Evolutionary conservation across 192 early-diverging fungal genomes (phyloP).

Genomic region (Rhizophagus sp.): DNA sequence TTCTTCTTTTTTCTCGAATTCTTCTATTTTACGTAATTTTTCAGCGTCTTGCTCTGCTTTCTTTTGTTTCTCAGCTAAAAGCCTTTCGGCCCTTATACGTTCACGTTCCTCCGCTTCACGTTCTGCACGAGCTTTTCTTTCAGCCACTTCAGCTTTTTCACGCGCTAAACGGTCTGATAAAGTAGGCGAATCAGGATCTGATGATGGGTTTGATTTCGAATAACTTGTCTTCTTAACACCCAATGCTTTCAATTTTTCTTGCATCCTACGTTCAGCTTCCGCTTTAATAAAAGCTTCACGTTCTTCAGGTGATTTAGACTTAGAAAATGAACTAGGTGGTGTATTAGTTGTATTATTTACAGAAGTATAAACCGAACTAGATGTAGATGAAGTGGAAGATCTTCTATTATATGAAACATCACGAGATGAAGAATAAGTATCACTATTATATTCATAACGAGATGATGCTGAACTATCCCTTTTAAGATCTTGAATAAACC

Average conservation of each 20-base stretch:
- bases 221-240: constrained; percentile 30
- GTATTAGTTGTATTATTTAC: constrained; percentile 31
- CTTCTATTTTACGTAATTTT: constrained; percentile 47
- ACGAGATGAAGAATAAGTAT: constrained; percentile 13
- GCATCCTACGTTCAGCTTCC: constrained; percentile 51
- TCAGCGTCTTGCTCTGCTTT: constrained; percentile 41
- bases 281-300: constrained; percentile 49
- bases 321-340: constrained; percentile 30
- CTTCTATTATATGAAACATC: background rate
- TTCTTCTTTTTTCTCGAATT: constrained; percentile 45
- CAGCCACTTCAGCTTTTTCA: constrained; percentile 16
- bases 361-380: constrained; percentile 27
- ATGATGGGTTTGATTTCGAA: constrained; percentile 24
- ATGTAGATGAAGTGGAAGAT: constrained; percentile 27
- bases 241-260: constrained; percentile 45
- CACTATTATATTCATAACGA: background rate
- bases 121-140: constrained; percentile 11
- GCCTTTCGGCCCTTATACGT: constrained; percentile 9
- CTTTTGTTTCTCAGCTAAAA: constrained; percentile 30
- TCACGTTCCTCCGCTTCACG: constrained; percentile 30
- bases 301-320: constrained; percentile 47
- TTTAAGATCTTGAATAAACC: constrained; percentile 50
- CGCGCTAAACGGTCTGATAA: background rate
- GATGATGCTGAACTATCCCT: background rate
- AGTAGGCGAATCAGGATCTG: constrained; percentile 29